Conservation (phyloP, 495 filamentous ascomycete species). For the Penicillium samsonianum region DNA sequence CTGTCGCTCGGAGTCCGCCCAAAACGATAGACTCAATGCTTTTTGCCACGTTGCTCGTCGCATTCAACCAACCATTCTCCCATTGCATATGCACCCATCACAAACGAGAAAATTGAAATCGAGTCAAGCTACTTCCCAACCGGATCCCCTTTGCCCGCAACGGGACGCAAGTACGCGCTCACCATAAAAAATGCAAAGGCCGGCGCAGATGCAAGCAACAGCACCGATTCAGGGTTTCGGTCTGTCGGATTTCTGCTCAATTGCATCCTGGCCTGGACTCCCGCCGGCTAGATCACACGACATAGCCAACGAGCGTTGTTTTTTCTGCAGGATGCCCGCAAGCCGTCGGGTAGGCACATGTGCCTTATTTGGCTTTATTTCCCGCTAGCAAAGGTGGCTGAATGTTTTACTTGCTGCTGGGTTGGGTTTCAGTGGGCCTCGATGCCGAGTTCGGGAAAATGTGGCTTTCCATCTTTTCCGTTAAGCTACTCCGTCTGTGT, state of each 20-base stretch:
- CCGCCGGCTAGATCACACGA: slow-evolving; percentile 2
- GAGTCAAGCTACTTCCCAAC: neutral
- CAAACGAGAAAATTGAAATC: slow-evolving; percentile 1
- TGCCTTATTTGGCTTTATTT: neutral
- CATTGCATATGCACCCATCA: neutral
- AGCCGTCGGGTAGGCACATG: slow-evolving; percentile 4
- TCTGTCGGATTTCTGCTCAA: neutral
- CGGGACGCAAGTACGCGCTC: neutral
- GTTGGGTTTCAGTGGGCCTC: slow-evolving; percentile 2
- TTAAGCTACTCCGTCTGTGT: neutral
- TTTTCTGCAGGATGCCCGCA: slow-evolving; percentile 4
- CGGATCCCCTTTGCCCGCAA: slow-evolving; percentile 1
- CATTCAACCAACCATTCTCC: neutral
- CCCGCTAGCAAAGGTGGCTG: neutral
- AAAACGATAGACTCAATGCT: neutral
- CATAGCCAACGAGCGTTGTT: slow-evolving; percentile 1
- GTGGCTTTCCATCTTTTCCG: neutral
- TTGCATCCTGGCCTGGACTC: slow-evolving; percentile 6
- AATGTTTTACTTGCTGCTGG: neutral
- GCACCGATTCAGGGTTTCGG: neutral
- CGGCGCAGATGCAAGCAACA: neutral
- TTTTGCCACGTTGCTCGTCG: neutral
- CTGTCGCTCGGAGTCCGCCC: neutral
- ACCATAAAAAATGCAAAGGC: neutral
- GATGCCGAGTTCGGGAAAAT: neutral